These are phyloP conservation scores for Schwanniomyces occidentalis DNA, from an alignment of 805 yeast genomes.

Conservation along the genomic window DNA sequence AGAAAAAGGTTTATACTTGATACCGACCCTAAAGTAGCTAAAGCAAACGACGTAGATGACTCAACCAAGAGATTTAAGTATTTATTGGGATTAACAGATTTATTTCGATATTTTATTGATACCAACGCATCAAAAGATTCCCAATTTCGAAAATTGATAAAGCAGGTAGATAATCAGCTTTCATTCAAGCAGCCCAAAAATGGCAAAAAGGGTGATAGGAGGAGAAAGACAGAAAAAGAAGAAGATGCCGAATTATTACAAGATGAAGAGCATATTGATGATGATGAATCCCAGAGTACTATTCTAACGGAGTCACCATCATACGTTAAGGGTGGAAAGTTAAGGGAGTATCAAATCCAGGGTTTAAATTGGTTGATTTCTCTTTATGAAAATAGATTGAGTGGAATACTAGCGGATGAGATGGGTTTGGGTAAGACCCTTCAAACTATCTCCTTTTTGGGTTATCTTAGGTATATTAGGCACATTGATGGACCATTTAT, in stretches of 20 bases:
- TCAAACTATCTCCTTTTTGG: constrained; percentile 90
- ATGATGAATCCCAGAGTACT: constrained; percentile 50
- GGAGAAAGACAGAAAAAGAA: constrained; percentile 90
- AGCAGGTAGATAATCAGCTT: constrained; percentile 53
- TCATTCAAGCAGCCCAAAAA: constrained; percentile 33
- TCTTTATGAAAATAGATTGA: constrained; percentile 79
- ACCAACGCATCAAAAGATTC: constrained; percentile 79
- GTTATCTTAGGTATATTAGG: constrained; percentile 77
- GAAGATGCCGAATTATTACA: constrained; percentile 90
- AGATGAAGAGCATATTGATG: constrained; percentile 70
- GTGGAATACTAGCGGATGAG: constrained; percentile 96
- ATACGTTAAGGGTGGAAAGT: constrained; percentile 64
- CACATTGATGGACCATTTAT: constrained; percentile 87
- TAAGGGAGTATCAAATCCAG: constrained; percentile 91
- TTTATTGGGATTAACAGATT: constrained; percentile 75
- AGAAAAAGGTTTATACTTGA: constrained; percentile 49
- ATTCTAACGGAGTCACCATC: constrained; percentile 86
- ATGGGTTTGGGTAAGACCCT: constrained; percentile 98
- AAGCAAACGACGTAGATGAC: constrained; percentile 53
- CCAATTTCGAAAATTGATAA: constrained; percentile 59
- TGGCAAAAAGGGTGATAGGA: constrained; percentile 40
- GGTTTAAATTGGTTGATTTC: constrained; percentile 95
- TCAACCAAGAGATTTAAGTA: constrained; percentile 79
- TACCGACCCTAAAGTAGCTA: constrained; percentile 58
- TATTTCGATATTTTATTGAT: constrained; percentile 86